Base-by-base conservation (phyloP, 768 basidiomycete genomes). In the Neoboletus subvelutipes region DNA sequence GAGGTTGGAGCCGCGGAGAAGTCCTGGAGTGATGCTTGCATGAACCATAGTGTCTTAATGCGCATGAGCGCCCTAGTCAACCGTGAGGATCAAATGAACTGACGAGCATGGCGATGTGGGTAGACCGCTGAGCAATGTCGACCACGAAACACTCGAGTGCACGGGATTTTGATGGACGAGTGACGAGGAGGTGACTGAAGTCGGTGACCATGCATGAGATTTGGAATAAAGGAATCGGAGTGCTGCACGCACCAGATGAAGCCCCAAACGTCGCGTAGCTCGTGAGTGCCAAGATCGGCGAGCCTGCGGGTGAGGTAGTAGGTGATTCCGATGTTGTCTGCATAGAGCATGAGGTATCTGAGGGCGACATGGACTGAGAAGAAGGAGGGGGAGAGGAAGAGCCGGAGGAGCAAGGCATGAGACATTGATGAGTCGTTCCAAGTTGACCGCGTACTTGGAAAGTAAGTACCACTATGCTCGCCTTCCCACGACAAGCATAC, bases 71-170 rank as follows among this genome's bases (percentile, higher is more conserved):
- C 22, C 24, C 53, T 57, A 42, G 40, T 52, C 52, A 59, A 60
- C 31, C 20, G 43, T 58, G 36, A 62, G 46, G 61, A 68, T 56
- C 57, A 58, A 51, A 64, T 36, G 34, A 46, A 85, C 95, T 74
- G 67, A 97, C 96, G 60, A 95, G 83, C 83, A 99, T 90, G 53
- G 94, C 93, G 51, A 98, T 85, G 72, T 98, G 97, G 0, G 95
- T 94, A 34, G 94, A 96, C 63, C 88, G 86, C 69, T 93, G 90
- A 5, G 90, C 88, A 54, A 87, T 81, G 52, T 95, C 90, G 29
- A 95, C 82, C 40, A 99, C 89, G 70, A 98, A 98, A 60, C 87
- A 89, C 74, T 99, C 96, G 49, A 99, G 79, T 15, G 97, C 97
- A 51, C 90, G 83, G 2, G 94, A 97, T 66, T 87, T 85, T 7